Conservation (phyloP, 306 rosid genomes). For the Spatholobus suberectus region DNA sequence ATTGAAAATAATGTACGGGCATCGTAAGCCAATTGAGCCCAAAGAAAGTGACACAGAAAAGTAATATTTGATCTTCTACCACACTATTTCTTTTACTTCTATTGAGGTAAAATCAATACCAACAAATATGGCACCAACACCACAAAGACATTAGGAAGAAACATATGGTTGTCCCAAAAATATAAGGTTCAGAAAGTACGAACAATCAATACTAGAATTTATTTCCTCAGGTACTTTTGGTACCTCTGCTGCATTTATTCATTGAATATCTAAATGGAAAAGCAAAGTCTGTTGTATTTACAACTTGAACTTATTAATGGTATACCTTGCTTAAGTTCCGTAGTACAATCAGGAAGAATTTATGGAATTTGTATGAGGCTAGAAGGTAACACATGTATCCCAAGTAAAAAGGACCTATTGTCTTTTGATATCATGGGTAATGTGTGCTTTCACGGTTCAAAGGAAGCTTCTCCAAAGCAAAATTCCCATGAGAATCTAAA, state of each 20-base stretch:
- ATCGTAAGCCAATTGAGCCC: background rate
- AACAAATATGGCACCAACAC: slow-evolving; percentile 7
- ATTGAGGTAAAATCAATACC: background rate
- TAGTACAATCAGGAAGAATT: slow-evolving; percentile 1
- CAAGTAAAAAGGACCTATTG: background rate
- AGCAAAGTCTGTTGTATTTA: slow-evolving; percentile 20
- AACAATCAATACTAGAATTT: slow-evolving; percentile 29
- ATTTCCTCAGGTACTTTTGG: slow-evolving; percentile 1
- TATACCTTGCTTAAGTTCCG: slow-evolving; percentile 21
- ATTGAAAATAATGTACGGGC: background rate
- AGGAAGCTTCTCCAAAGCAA: slow-evolving; percentile 31
- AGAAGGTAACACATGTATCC: slow-evolving; percentile 39
- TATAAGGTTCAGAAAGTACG: slow-evolving; percentile 26
- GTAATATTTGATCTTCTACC: background rate
- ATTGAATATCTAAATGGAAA: slow-evolving; percentile 19
- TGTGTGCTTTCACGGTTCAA: slow-evolving; percentile 31
- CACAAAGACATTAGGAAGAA: slow-evolving; percentile 33
- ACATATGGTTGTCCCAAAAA: slow-evolving; percentile 23
- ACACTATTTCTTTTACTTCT: background rate
- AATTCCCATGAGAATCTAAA: slow-evolving; percentile 20
- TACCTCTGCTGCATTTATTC: slow-evolving; percentile 10
- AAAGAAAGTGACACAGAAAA: background rate
- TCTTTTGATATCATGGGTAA: slow-evolving; percentile 18
- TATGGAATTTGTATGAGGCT: slow-evolving; percentile 26
- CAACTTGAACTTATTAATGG: slow-evolving; percentile 26